Percentiles rank a stretch among this genome's conserved stretches.
Conservation (phyloP, 805 yeast species). For the Geotrichum ghanense region DNA sequence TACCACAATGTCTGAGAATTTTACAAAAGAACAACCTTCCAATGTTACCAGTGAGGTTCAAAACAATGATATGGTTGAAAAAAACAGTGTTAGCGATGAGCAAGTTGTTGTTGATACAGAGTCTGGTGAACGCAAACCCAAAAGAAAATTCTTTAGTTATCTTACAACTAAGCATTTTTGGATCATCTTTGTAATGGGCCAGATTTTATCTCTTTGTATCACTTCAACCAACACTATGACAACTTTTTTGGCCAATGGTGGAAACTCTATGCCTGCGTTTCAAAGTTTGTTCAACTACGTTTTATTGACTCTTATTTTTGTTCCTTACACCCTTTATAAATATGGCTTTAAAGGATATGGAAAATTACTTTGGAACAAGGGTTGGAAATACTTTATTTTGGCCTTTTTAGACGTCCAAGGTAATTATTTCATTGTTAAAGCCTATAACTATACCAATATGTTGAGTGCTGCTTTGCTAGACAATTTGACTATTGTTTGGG, state of each 20-base stretch:
- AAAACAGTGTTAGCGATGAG: neutral
- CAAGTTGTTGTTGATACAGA: neutral
- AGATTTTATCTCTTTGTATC: conserved; percentile 30
- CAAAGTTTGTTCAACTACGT: conserved; percentile 33
- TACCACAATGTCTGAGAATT: no score
- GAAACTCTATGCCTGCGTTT: conserved; percentile 33
- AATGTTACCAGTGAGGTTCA: neutral
- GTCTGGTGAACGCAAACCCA: conserved; percentile 2
- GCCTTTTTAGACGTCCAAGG: conserved; percentile 37
- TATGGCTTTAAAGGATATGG: conserved; percentile 29
- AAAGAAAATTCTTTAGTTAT: conserved; percentile 15
- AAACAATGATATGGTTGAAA: neutral
- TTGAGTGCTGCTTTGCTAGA: conserved; percentile 33
- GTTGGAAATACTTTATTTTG: conserved; percentile 33
- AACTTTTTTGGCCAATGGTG: conserved; percentile 28
- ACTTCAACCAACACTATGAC: conserved; percentile 35
- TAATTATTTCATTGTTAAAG: conserved; percentile 35
- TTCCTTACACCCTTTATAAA: conserved; percentile 29
- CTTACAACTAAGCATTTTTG: conserved; percentile 27
- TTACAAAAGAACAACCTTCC: no score
- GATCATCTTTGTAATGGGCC: conserved; percentile 32
- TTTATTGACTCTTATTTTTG: conserved; percentile 27
- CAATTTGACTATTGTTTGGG: conserved; percentile 35
- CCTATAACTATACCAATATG: conserved; percentile 33
- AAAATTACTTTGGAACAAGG: conserved; percentile 22